Base-by-base conservation (phyloP, 257 asterid species). In the Solanum chiquidenum region DNA sequence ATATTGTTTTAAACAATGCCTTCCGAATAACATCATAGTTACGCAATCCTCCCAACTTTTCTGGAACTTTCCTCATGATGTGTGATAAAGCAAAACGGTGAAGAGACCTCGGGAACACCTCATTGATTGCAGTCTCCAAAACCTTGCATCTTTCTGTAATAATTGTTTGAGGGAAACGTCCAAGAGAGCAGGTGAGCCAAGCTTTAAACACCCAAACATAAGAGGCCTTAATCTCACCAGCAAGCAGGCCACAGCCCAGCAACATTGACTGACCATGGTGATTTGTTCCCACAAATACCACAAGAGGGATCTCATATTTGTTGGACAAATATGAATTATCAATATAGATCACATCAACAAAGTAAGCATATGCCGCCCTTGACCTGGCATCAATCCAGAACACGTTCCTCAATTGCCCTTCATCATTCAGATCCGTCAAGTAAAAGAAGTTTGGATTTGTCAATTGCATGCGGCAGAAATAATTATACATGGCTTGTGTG, bases 171-270 rank as follows among this genome's bases (percentile, higher is more conserved):
- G 99, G 99, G 85, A 91, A 75, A 58, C 79, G 86, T 74, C 93
- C 95, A 20, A 89, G 88, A 13, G 89, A 90, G 87, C 95, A 90
- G 62, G 91, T 55, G 83, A 94, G 90, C 96, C 96, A 95, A 27
- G 95, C 89, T 89, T 92, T 91, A 83, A 95, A 92, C 25, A 95
- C 77, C 99, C 98, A 96, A 83, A 74, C 77, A 90, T 95, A 96
- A 2, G 96, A 96, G 87, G 90, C 90, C 18, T 38, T 69, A 1
- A 91, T 91, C 90, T 93, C 99, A 12, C 93, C 90, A 6, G 98
- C 90, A 88, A 96, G 98, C 83, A 96, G 88, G 83, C 98, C 98
- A 88, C 99, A 95, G n/a, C 98, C 99, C 72, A 96, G 93, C 88
- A 95, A 92, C 83, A 95, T 91, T 5, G 91, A 92, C 66, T 93